Evolutionary conservation across 2,329 filamentous ascomycete genomes (phyloP), one percentile per base, ranked within the genome.

Genomic region (Ceratocystis diversiconidia): DNA sequence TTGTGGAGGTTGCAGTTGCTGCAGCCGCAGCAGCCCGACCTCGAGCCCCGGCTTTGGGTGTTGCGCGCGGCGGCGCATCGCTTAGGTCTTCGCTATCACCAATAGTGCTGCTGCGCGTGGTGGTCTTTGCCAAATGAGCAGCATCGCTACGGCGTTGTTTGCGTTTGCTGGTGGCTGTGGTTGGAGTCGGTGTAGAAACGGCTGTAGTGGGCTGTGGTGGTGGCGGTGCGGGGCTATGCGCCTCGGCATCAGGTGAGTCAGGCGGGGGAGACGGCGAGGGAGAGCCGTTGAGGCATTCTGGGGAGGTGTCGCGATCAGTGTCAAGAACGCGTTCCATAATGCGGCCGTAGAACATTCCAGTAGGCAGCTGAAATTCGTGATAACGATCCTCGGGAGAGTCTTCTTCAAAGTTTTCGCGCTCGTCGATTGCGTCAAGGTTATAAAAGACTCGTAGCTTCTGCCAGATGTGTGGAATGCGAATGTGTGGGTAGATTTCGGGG

Each of bases 391-490:
- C 78, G 22, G 81, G 79, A 41, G 79, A 78, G 44, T 83, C 79
- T 32, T 85, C 83, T 43, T 87, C 84, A 69, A 79, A 78, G 73
- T 86, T 81, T 73, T 90, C 92, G 71, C 91, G 85, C 73, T 95
- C 90, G 75, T 97, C 90, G 67, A 96, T 86, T 50, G 87, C 82
- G 61, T 88, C 84, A 36, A 97, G 82, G 75, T 96, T 90, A 77
- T 96, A 99, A 68, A 94, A 83, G 43, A 85, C 85, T 41, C 82
- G 78, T 10, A 99, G 80, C 75, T 97, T 97, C 70, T 83, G 81
- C 92, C 94, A 97, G 69, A 99, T 96, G 50, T 89, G 88, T 0
- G 89, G 87, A 70, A 96, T 94, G 67, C 88, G 87, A 50, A 90
- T 96, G 76, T 99, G 94, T 17, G 83, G 82, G 70, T 85, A 78